phyloP scores from a whole-genome alignment of 768 basidiomycete species.

The Psilocybe tampanensis region DNA sequence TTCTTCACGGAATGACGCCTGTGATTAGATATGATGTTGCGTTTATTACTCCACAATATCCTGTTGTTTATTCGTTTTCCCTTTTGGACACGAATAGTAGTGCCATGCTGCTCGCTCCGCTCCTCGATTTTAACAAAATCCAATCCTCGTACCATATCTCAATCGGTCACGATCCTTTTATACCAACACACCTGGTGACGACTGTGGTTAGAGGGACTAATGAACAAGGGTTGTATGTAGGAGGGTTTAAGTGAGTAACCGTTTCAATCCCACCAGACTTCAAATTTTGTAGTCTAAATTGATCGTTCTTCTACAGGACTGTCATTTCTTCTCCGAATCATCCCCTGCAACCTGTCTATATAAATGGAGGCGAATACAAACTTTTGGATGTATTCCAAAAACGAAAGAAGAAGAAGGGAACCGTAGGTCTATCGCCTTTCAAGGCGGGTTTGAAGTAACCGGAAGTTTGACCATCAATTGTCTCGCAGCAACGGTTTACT shows the following conservation, averaged over 20 bases:
- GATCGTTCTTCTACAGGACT: background rate
- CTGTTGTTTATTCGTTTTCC: slow-evolving; percentile 2
- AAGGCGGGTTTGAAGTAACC: background rate
- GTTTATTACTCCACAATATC: background rate
- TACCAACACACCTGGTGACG: slow-evolving; percentile 3
- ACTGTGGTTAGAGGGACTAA: background rate
- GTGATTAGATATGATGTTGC: slow-evolving; percentile 1
- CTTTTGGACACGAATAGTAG: background rate
- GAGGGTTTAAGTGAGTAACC: slow-evolving; percentile 6
- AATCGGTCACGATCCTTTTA: slow-evolving; percentile 2
- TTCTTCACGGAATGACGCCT: background rate
- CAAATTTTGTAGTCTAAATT: too few species aligned
- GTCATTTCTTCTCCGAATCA: slow-evolving; percentile 1
- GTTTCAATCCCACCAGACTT: too few species aligned
- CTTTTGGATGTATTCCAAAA: background rate
- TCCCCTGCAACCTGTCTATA: background rate
- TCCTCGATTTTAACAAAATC: background rate
- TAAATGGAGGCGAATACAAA: slow-evolving; percentile 5
- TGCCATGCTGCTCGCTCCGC: slow-evolving; percentile 4
- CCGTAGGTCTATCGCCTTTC: background rate
- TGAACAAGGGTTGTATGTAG: slow-evolving; percentile 3
- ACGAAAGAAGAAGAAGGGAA: background rate
- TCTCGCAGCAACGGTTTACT: slow-evolving; percentile 1
- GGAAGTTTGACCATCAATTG: background rate
- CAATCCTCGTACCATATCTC: slow-evolving; percentile 5